Evolutionary conservation across 257 asterid genomes (phyloP).

Genomic region (Solanum lycopersicoides): DNA sequence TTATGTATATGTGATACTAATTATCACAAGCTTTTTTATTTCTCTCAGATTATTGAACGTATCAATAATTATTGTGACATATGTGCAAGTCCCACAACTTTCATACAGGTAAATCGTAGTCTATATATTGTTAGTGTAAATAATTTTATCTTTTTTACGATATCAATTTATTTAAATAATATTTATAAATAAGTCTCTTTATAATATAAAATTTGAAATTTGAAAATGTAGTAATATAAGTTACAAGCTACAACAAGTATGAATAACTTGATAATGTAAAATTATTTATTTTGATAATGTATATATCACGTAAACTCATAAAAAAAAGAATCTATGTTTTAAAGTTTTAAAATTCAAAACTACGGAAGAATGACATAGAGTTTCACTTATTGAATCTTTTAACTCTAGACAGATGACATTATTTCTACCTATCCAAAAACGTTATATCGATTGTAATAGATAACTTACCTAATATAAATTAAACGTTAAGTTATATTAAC

Average conservation of each 20-base stretch:
- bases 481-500: background rate
- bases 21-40: background rate
- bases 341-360: background rate
- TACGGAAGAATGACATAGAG: background rate
- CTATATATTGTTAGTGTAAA: background rate
- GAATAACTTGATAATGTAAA: background rate
- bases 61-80: constrained; percentile 67
- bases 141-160: too few relatives aligned
- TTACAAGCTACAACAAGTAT: background rate
- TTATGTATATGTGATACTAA: background rate
- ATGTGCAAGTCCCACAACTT: constrained; percentile 79
- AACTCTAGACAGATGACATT: too few relatives aligned
- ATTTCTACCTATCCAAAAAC: too few relatives aligned
- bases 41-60: too few relatives aligned
- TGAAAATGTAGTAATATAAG: background rate
- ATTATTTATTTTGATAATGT: fast-evolving
- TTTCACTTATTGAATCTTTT: background rate
- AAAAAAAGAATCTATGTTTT: too few relatives aligned
- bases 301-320: background rate
- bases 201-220: background rate
- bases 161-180: too few relatives aligned
- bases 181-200: background rate
- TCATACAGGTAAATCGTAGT: constrained; percentile 54
- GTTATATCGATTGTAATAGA: background rate
- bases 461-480: background rate